A percentile compares a stretch with the other conserved stretches of the same genome.
These are phyloP conservation scores for Volvox carteri DNA, from an alignment of 163 green algal species.

Conservation along the genomic window DNA sequence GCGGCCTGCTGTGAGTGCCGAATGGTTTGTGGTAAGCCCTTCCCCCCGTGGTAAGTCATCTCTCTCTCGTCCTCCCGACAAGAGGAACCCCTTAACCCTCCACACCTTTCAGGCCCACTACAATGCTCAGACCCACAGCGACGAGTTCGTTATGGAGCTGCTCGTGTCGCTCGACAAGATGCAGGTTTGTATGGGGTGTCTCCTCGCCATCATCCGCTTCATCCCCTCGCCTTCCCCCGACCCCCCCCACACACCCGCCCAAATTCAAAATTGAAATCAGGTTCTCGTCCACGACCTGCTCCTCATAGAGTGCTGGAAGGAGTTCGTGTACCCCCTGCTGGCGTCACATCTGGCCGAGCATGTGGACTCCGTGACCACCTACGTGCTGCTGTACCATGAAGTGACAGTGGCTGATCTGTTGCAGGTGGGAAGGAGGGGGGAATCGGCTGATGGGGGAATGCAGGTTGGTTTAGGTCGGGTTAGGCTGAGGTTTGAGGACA, in stretches of 20 bases:
- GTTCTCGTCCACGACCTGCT: conserved; percentile 89
- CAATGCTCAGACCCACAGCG: conserved; percentile 82
- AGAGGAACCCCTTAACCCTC: no score
- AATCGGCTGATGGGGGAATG: neutral
- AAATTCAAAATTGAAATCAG: neutral
- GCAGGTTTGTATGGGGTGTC: neutral
- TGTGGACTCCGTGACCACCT: conserved; percentile 74
- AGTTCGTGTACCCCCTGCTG: conserved; percentile 83
- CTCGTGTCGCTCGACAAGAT: conserved; percentile 87
- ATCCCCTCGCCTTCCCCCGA: neutral
- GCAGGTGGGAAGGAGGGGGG: conserved; percentile 72
- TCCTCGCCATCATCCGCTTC: neutral
- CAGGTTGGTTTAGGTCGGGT: no score
- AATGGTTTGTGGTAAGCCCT: neutral
- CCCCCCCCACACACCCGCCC: no score
- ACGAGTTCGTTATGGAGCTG: conserved; percentile 92
- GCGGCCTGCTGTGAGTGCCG: neutral
- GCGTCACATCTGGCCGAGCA: conserved; percentile 72
- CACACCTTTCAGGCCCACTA: conserved; percentile 85
- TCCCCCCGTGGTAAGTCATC: neutral
- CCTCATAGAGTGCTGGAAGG: conserved; percentile 84
- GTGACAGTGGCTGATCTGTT: conserved; percentile 87
- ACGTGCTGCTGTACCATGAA: conserved; percentile 89
- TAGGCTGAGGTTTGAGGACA: no score
- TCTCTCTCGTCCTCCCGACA: neutral